Base-by-base conservation (phyloP, 805 yeast genomes). In the Ogataea methanolica region DNA sequence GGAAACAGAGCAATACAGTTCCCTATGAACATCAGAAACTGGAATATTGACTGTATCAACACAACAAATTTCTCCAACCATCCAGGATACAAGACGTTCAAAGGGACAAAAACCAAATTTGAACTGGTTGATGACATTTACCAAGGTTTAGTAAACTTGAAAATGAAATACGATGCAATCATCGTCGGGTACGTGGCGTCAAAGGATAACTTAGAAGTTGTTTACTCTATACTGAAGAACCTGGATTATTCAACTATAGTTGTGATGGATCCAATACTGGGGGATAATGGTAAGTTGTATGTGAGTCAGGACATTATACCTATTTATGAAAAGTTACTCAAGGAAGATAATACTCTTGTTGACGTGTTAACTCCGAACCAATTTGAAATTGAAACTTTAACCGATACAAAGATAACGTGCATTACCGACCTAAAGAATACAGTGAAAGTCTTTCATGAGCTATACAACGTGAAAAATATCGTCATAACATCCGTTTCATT, bases 1-100 rank as follows among this genome's bases (percentile, higher is more conserved):
- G 99, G 99, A 1, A 90, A 90, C 63, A 78, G 83, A 48, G 96
- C 97, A 0, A 88, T 94, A 0, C 86, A 92, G 2, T 87, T 94
- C 61, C 97, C 98, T 0, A 68, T 92, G 21, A 97, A 92, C 61
- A 71, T 81, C 38, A 73, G 79, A 40, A 95, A 94, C 0, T 92
- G 97, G 97, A 92, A 94, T 61, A 96, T 91, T 9, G 97, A 92
- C 62, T 82, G 82, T 21, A 72, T 94, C 46, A 88, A 92, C 66
- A 88, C 96, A 1, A 96, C 91, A 19, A 87, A 88, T 59, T 82
- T 83, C 57, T 88, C 96, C 1, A 90, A 92, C 58, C 97, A 92
- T 67, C 92, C 97, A 2, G 98, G 96, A 1, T 89, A 89, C 65
- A 88, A 86, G 0, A 52, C 64, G 12, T 80, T 85, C 58, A 71